Evolutionary conservation across 2,329 filamentous ascomycete species (phyloP).

Genomic region (Ilyonectria destructans): DNA sequence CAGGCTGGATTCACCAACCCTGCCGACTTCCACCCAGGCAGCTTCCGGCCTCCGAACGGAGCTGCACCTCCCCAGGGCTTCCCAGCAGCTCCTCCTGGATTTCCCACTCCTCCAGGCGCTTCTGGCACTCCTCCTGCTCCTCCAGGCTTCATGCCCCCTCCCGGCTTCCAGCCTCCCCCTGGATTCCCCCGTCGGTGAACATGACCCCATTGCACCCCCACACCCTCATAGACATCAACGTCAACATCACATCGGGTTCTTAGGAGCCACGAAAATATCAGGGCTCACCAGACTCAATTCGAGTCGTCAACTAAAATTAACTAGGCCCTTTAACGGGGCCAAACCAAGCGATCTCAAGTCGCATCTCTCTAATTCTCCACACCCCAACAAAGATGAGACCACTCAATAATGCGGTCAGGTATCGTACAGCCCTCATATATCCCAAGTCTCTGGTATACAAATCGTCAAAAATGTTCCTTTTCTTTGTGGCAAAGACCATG

Average conservation of each 20-base stretch:
- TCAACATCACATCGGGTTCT: conserved; percentile 15
- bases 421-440: conserved; percentile 46
- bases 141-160: conserved; percentile 60
- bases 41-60: conserved; percentile 58
- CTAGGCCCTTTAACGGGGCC: conserved; percentile 15
- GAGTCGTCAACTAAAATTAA: conserved; percentile 26
- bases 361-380: conserved; percentile 32
- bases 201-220: neutral
- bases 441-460: conserved; percentile 48
- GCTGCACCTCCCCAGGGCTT: conserved; percentile 58
- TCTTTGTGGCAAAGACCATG: conserved; percentile 44
- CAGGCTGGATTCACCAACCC: conserved; percentile 64
- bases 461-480: conserved; percentile 45
- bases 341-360: conserved; percentile 25
- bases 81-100: conserved; percentile 59
- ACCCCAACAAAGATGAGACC: conserved; percentile 34
- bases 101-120: conserved; percentile 56
- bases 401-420: conserved; percentile 43
- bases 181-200: conserved; percentile 59
- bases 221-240: conserved; percentile 32
- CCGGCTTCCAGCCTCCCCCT: conserved; percentile 64
- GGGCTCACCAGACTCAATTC: conserved; percentile 22
- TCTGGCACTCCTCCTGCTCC: conserved; percentile 57
- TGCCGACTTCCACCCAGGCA: conserved; percentile 64
- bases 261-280: conserved; percentile 12